Evolutionary conservation across 305 asterid species (phyloP), one percentile per base, ranked within the genome.

Genomic region (Stenogyne calaminthoides): DNA sequence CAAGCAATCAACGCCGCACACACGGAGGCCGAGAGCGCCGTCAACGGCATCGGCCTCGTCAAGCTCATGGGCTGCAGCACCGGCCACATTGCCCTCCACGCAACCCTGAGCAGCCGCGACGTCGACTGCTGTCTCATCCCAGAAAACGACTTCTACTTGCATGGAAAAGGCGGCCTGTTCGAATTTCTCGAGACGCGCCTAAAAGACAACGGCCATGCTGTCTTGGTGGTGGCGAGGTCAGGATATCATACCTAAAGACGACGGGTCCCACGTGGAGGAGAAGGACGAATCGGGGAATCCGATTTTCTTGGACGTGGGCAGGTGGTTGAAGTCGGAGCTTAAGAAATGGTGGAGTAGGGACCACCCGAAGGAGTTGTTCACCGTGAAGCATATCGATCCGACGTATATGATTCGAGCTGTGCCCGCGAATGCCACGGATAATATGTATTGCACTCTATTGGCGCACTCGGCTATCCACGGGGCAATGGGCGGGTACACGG

Each of bases 41-140:
- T 85, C 25, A 90, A 92, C 39, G 96, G 98, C 25, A 69, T 90
- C 9, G 97, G 96, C 32, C 62, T 92, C 47, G 98, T 92, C 52
- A 92, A 92, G 75, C 95, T 92, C 7, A 92, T 90, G 98, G 97
- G 96, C 0, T 96, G 96, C 4, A 87, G 91, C 84, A 88, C 96
- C 0, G 97, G 98, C 32, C 96, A 90, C 80, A 92, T 92, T 12
- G 91, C 96, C 46, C 87, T 90, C 16, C 74, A 90, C 60, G 89
- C 98, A 3, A 92, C 97, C 34, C 51, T 90, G 56, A 87, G 94
- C 77, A 92, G 96, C 80, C 88, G 96, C 0, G 92, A 90, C 8
- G 97, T 90, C 1, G 98, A 92, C 52, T 88, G 96, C 68, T 92
- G 98, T 40, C 76, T 92, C 64, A 90, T 92, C 74, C 98, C 97